phyloP scores from a whole-genome alignment of 495 filamentous ascomycete species.

The Xylaria cubensis region DNA sequence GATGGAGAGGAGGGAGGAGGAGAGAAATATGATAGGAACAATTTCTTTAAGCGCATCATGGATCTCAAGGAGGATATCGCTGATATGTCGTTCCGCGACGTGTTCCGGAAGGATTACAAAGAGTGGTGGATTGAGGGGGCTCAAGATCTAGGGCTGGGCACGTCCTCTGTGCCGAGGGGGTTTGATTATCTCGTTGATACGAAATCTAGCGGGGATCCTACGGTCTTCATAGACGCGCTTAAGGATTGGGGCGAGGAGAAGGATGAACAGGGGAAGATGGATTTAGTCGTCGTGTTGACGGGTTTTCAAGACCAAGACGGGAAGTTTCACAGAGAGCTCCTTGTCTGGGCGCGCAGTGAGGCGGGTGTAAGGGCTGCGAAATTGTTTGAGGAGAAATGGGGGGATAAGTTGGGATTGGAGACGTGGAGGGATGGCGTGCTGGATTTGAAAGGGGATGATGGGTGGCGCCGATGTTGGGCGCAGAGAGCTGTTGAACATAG shows the following conservation, averaged over 20 bases:
- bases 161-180: conserved; percentile 73
- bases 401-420: conserved; percentile 62
- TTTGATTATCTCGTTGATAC: conserved; percentile 69
- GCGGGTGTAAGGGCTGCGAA: conserved; percentile 53
- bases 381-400: conserved; percentile 58
- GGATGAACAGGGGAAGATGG: conserved; percentile 48
- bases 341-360: conserved; percentile 67
- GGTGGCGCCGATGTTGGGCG: conserved; percentile 65
- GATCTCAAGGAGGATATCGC: conserved; percentile 76
- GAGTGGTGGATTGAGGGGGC: conserved; percentile 79
- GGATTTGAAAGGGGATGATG: conserved; percentile 44
- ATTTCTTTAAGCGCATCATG: conserved; percentile 69
- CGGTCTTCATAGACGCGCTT: conserved; percentile 41
- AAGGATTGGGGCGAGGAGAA: conserved; percentile 62
- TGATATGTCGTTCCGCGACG: conserved; percentile 69
- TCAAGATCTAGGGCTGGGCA: conserved; percentile 65
- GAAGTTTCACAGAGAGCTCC: conserved; percentile 72
- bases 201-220: conserved; percentile 46
- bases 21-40: conserved; percentile 56
- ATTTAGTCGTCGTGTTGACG: conserved; percentile 80
- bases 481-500: conserved; percentile 73
- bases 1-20: conserved; percentile 28
- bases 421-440: conserved; percentile 56
- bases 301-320: conserved; percentile 59
- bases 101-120: conserved; percentile 92